Evolutionary conservation across 2,329 filamentous ascomycete genomes (phyloP).

Genomic region (Pseudogymnoascus sp.): DNA sequence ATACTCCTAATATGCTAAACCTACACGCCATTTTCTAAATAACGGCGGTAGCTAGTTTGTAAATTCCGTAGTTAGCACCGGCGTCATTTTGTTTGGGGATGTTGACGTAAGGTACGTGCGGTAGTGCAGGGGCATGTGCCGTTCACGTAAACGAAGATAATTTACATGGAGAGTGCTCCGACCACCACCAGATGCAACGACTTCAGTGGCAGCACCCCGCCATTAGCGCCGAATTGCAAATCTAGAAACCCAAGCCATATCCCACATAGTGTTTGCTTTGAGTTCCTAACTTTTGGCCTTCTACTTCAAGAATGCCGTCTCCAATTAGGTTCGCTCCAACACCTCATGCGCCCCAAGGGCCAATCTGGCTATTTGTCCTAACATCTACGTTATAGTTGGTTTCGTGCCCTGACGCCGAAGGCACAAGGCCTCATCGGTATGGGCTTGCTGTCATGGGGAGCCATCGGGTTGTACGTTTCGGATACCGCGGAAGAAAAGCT

Average conservation of each 20-base stretch:
- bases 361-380: background rate
- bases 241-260: background rate
- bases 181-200: background rate
- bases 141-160: conserved; percentile 4
- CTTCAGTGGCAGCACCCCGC: conserved; percentile 3
- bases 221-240: background rate
- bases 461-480: conserved; percentile 62
- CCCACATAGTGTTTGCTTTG: background rate
- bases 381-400: conserved; percentile 42
- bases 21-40: background rate
- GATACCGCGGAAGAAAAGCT: conserved; percentile 66
- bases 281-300: background rate
- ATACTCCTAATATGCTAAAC: background rate
- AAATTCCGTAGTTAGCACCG: background rate
- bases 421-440: conserved; percentile 65
- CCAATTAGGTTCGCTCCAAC: conserved; percentile 3
- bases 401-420: conserved; percentile 61
- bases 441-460: conserved; percentile 69
- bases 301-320: background rate
- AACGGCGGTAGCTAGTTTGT: background rate
- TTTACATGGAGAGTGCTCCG: background rate
- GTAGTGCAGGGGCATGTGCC: background rate
- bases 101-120: conserved; percentile 2
- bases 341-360: background rate
- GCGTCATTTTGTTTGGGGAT: background rate